Conservation (phyloP, 2,329 filamentous ascomycete genomes). For the Rhinocladiella mackenziei region DNA sequence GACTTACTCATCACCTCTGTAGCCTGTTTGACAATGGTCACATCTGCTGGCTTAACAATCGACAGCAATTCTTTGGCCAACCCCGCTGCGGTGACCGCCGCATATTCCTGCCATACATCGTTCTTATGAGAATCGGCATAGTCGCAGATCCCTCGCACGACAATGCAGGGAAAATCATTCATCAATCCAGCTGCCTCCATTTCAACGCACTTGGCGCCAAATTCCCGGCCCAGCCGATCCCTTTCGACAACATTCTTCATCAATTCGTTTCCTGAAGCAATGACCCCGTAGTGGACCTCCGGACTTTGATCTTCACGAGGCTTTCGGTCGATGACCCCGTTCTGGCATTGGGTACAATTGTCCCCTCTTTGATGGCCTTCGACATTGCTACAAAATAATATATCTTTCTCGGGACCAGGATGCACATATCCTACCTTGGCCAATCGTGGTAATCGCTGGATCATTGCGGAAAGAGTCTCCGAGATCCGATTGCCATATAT, state of each 20-base stretch:
- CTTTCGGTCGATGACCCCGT: background rate
- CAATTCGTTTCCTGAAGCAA: slow-evolving; percentile 1
- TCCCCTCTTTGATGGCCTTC: background rate
- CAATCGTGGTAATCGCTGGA: background rate
- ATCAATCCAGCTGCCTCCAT: slow-evolving; percentile 1
- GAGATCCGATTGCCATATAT: background rate
- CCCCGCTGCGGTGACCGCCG: slow-evolving; percentile 3
- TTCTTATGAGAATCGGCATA: slow-evolving; percentile 19
- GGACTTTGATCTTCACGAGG: background rate
- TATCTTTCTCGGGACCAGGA: background rate
- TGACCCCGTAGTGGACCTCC: background rate
- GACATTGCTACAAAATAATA: background rate
- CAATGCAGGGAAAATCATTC: background rate
- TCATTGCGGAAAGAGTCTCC: background rate
- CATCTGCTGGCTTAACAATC: background rate
- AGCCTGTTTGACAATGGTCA: background rate
- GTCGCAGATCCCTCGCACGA: slow-evolving; percentile 1
- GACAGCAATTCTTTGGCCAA: slow-evolving; percentile 1
- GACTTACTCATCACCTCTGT: background rate
- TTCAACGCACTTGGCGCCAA: slow-evolving; percentile 1
- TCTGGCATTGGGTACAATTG: background rate
- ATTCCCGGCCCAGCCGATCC: background rate
- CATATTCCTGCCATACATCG: slow-evolving; percentile 15
- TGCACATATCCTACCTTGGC: background rate
- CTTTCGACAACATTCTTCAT: background rate